phyloP scores from a whole-genome alignment of 2,329 filamentous ascomycete species.

The Whalleya microplaca region DNA sequence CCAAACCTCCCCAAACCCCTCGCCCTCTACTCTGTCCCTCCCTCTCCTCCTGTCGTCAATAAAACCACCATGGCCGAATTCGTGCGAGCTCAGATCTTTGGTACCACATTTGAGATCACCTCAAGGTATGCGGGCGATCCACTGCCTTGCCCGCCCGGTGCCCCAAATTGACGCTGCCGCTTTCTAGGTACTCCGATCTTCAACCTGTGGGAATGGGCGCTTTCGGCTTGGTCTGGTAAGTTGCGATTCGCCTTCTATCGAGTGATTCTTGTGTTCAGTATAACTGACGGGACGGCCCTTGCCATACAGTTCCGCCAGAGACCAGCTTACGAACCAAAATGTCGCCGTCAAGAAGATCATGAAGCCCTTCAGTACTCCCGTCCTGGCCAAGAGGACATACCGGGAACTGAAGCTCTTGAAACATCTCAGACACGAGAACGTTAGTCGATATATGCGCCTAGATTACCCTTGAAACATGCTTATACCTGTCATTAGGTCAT shows the following conservation, averaged over 20 bases:
- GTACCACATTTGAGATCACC: constrained; percentile 99
- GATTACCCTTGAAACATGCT: constrained; percentile 14
- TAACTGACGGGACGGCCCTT: constrained; percentile 13
- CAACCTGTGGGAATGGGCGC: constrained; percentile 99
- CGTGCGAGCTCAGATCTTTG: constrained; percentile 98
- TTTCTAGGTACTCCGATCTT: constrained; percentile 95
- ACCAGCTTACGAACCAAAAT: constrained; percentile 95
- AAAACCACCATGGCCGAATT: constrained; percentile 89
- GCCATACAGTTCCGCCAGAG: constrained; percentile 80
- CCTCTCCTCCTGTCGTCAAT: constrained; percentile 10
- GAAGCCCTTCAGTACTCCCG: constrained; percentile 99
- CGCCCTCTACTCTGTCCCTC: too few relatives aligned
- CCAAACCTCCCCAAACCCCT: constrained; percentile 10
- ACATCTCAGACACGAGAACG: constrained; percentile 96
- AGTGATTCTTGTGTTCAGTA: background rate
- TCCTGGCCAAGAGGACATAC: constrained; percentile 96
- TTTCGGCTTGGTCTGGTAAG: constrained; percentile 96
- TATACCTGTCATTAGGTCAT: constrained; percentile 69
- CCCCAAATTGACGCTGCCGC: constrained; percentile 26
- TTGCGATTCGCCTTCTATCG: constrained; percentile 13
- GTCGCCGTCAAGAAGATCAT: constrained; percentile 99
- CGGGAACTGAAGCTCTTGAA: constrained; percentile 96
- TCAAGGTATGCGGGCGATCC: constrained; percentile 69
- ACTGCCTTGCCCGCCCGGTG: constrained; percentile 19
- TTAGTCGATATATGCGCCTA: constrained; percentile 46